Conservation (phyloP, 371 early-diverging fungal genomes). For the Haplosporangium sp. region DNA sequence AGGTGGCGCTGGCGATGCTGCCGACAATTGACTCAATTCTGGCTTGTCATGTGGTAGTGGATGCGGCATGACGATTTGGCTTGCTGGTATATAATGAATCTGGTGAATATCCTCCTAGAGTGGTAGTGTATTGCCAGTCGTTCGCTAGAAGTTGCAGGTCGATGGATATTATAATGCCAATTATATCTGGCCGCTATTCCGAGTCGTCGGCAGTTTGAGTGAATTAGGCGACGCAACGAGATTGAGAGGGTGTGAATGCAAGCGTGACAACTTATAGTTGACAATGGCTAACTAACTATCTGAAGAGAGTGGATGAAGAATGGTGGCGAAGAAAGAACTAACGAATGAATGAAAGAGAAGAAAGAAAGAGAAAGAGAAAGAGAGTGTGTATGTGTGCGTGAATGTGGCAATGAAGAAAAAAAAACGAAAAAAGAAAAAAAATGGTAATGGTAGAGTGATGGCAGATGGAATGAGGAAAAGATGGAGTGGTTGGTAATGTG, state of each 20-base stretch:
- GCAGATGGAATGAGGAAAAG: neutral
- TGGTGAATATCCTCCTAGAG: too few species aligned
- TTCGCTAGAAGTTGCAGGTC: too few species aligned
- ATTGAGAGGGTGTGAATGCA: too few species aligned
- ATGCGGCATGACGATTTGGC: conserved; percentile 11
- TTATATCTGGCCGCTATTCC: too few species aligned
- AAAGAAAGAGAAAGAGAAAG: conserved; percentile 3
- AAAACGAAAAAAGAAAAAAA: neutral
- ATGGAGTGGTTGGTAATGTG: neutral
- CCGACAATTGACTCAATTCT: conserved; percentile 6
- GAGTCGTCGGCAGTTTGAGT: too few species aligned
- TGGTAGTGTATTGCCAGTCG: too few species aligned
- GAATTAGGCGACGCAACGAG: too few species aligned
- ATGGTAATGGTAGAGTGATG: neutral
- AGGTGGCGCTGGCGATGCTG: conserved; percentile 7
- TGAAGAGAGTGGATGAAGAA: neutral
- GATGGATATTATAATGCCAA: too few species aligned
- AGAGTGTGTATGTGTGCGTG: conserved; percentile 8
- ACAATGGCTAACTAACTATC: neutral
- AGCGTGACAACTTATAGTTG: too few species aligned
- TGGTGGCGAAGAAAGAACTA: neutral
- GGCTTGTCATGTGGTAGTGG: conserved; percentile 25
- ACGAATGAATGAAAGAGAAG: neutral
- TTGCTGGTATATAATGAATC: too few species aligned
- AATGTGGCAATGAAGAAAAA: neutral